Evolutionary conservation across 306 rosid species (phyloP), one percentile per base, ranked within the genome.

Genomic region (Rosa persica): DNA sequence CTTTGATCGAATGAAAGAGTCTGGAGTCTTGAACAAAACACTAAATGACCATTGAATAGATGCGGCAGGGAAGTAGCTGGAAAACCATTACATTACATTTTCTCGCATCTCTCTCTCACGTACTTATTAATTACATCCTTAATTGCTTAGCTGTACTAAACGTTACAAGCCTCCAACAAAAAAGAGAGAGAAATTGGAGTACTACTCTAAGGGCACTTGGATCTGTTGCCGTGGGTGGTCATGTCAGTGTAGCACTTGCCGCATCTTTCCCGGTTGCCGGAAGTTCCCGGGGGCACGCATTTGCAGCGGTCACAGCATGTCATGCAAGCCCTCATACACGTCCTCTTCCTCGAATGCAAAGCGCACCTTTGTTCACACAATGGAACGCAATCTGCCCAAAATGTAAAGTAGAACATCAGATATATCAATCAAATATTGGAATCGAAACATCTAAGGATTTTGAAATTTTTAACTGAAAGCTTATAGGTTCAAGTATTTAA

Each of bases 261-360:
- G 72, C 98, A 94, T 19, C 77, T 86, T 81, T 90, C 95, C 16
- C 86, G 69, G 88, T 92, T 94, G 5, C 98, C 98, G 6, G 36
- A 94, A 19, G 98, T 90, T 62, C 98, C 98, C 11, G 98, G 98
- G 0, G 98, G 98, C 1, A 94, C 97, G 72, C 98, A 94, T 77
- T 72, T 88, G 97, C 98, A 94, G 6, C 98, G 88, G 34, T 81
- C 85, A 76, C 98, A 94, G 62, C 98, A 94, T 5, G 98, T 90
- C 66, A 72, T 34, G 80, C 98, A 94, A 1, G 98, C 98, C 80
- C 97, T 90, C 51, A 44, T 17, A 79, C 98, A 94, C 11, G 80
- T 0, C 0, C 62, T 88, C 81, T 81, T 80, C 87, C 97, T 90
- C 5, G 91, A 88, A 67, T 90, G 94, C 6, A 77, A 12, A 30